A percentile compares a stretch with the other conserved stretches of the same genome.
Evolutionary conservation across 805 yeast species (phyloP).

Genomic region (Barnettozyma populi): DNA sequence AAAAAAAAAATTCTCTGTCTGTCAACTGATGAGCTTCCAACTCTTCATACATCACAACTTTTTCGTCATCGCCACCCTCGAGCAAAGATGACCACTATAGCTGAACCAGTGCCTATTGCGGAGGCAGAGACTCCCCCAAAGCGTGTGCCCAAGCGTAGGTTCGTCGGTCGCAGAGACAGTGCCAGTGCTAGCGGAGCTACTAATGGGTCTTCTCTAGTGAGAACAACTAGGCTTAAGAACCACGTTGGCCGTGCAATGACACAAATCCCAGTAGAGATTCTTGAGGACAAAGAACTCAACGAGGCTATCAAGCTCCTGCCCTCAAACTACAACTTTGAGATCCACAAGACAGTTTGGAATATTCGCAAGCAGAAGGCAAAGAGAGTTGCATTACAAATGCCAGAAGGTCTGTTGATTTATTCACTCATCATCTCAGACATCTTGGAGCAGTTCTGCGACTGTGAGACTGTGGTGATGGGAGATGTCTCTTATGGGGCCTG

Average conservation of each 20-base stretch:
- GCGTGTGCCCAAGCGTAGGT: constrained; percentile 44
- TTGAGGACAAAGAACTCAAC: constrained; percentile 75
- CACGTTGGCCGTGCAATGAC: constrained; percentile 60
- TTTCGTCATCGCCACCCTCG: no score
- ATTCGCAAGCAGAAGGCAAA: constrained; percentile 67
- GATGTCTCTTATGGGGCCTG: constrained; percentile 99
- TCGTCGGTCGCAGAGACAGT: constrained; percentile 47
- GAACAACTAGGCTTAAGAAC: constrained; percentile 25
- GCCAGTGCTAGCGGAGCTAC: constrained; percentile 1
- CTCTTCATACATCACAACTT: no score
- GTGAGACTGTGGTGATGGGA: constrained; percentile 93
- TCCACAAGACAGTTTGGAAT: constrained; percentile 95
- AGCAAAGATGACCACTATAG: neutral
- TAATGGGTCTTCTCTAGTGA: constrained; percentile 6
- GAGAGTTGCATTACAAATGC: constrained; percentile 93
- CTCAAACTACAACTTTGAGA: constrained; percentile 89
- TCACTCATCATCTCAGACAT: constrained; percentile 89
- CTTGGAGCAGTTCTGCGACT: constrained; percentile 81
- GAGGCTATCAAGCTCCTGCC: constrained; percentile 80
- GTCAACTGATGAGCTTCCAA: neutral
- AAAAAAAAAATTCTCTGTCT: neutral
- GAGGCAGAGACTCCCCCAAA: constrained; percentile 3
- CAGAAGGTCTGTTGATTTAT: constrained; percentile 89
- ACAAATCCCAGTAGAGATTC: constrained; percentile 84
- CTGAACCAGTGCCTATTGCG: neutral